Conservation (phyloP, 176 grass and related monocot genomes). For the Lolium multiflorum region DNA sequence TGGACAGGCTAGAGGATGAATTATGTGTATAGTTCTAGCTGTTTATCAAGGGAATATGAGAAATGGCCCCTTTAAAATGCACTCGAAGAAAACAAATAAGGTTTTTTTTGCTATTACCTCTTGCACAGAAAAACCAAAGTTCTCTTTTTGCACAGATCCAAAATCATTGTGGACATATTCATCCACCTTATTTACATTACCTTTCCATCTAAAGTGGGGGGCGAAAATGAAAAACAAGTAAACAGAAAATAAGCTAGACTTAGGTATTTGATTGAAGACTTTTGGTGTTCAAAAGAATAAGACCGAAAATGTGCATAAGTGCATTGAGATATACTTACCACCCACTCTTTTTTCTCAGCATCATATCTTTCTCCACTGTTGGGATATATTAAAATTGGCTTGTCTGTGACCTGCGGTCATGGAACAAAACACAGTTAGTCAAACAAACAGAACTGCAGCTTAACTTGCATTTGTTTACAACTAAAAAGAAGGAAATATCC, state of each 20-base stretch:
- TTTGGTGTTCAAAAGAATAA: neutral
- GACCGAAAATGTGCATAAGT: neutral
- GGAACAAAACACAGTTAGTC: neutral
- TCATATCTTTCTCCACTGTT: constrained; percentile 97
- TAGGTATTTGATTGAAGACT: constrained; percentile 7
- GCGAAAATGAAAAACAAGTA: neutral
- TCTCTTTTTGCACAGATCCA: neutral
- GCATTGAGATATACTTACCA: constrained; percentile 64
- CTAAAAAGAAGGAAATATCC: neutral
- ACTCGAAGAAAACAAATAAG: neutral
- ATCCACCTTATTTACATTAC: neutral
- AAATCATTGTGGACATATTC: neutral
- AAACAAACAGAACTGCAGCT: neutral
- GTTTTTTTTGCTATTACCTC: neutral
- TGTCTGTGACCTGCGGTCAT: constrained; percentile 70
- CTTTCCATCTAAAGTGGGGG: neutral
- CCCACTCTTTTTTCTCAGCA: constrained; percentile 88
- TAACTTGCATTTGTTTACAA: constrained; percentile 3
- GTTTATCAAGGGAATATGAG: neutral
- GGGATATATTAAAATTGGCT: constrained; percentile 94
- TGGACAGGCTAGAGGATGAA: neutral
- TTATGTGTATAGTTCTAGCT: constrained; percentile 4
- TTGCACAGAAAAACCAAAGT: neutral
- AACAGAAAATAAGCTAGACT: neutral
- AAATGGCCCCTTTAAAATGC: neutral